These are phyloP conservation scores for Cyclanthera cordifolia DNA, from an alignment of 306 rosid genomes.

Conservation along the genomic window DNA sequence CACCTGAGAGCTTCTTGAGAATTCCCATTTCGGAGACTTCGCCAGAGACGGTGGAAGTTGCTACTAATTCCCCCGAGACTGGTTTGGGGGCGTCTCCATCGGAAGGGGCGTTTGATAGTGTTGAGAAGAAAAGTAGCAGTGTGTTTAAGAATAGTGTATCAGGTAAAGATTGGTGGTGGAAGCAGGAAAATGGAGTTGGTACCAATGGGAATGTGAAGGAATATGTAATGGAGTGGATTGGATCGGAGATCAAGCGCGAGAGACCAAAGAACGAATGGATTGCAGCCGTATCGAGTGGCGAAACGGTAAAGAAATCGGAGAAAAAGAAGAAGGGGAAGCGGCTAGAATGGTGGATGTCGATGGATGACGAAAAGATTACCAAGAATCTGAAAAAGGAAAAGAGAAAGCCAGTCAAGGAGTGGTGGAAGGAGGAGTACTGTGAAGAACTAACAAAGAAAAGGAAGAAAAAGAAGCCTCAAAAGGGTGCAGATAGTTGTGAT, in stretches of 20 bases:
- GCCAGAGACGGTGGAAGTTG: conserved; percentile 23
- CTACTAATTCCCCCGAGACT: conserved; percentile 27
- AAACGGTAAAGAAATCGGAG: conserved; percentile 19
- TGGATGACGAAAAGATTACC: conserved; percentile 52
- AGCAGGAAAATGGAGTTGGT: conserved; percentile 36
- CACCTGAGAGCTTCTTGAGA: conserved; percentile 32
- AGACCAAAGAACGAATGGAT: conserved; percentile 33
- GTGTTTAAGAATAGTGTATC: conserved; percentile 23
- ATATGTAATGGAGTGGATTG: conserved; percentile 91
- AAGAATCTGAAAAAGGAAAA: conserved; percentile 36
- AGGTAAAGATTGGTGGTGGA: conserved; percentile 69
- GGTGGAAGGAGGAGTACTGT: conserved; percentile 90
- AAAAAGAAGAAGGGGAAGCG: conserved; percentile 42
- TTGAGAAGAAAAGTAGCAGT: conserved; percentile 29
- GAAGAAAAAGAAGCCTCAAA: conserved; percentile 43
- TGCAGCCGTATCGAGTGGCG: conserved; percentile 22
- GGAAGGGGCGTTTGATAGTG: too few relatives aligned
- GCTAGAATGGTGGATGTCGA: conserved; percentile 83
- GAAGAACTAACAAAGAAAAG: conserved; percentile 55
- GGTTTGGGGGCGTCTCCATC: conserved; percentile 10
- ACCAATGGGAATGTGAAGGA: conserved; percentile 55
- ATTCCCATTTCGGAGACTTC: conserved; percentile 23
- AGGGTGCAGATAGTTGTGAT: conserved; percentile 32
- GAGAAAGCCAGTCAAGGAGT: conserved; percentile 73
- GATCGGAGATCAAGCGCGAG: conserved; percentile 56